Evolutionary conservation across 2,329 filamentous ascomycete species (phyloP), one percentile per base, ranked within the genome.

Genomic region (Xylariaceae sp.): DNA sequence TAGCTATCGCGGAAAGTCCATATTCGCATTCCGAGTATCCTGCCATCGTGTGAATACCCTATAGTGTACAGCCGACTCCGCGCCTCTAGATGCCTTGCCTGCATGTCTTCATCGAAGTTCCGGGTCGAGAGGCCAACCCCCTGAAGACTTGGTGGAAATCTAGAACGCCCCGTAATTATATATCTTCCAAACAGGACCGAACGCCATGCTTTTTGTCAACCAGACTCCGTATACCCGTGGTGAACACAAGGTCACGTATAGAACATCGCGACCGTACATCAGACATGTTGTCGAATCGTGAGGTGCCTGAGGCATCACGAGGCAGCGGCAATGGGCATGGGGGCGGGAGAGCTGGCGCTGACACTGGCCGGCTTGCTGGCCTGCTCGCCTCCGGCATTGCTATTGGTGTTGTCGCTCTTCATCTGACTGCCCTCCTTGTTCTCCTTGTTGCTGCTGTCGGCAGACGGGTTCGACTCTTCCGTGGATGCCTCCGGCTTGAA

Each of bases 361-460:
- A 72, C 46, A 45, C 70, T 76, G 7, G 68, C 61, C 3, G 61
- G 53, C 9, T 56, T 57, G 46, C 68, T 74, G 35, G 58, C 64
- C 61, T 72, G 72, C 49, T 77, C 74, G 17, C 66, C 63, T 27
- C 73, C 72, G 31, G 34, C 18, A 11, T 58, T 52, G 16, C 52
- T 59, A 38, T 44, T 48, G 40, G 52, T 59, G 40, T 55, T 56
- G 28, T 60, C 65, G 50, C 69, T 72, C 55, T 70, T 70, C 39
- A 58, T 54, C 12, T 67, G 65, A 36, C 57, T 59, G 22, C 57
- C 65, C 31, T 82, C 80, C 44, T 82, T 74, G 52, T 77, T 77
- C 55, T 81, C 73, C 55, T 84, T 78, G 50, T 68, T 72, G 60
- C 72, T 77, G 50, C 67, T 56, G 14, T 68, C 65, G 28, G 61